Conservation (phyloP, 768 basidiomycete genomes). For the Lactifluus subvellereus region DNA sequence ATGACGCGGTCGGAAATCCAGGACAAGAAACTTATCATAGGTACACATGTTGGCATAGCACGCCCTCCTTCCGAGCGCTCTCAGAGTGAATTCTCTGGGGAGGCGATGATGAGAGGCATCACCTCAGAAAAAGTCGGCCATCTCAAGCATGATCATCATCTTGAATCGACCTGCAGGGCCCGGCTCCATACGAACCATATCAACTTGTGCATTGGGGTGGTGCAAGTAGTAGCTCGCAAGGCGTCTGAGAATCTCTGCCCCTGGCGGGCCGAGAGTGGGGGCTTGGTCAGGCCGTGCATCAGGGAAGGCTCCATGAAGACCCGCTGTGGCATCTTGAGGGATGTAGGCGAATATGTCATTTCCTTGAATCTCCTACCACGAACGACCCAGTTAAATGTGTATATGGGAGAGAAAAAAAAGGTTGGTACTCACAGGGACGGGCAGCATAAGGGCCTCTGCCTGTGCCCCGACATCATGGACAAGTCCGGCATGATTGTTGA, state of each 20-base stretch:
- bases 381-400: background rate
- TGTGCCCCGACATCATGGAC: background rate
- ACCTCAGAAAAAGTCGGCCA: background rate
- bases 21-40: too few relatives aligned
- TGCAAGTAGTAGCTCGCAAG: background rate
- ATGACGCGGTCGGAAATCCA: too few relatives aligned
- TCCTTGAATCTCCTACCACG: background rate
- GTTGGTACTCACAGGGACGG: background rate
- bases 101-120: too few relatives aligned
- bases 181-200: background rate
- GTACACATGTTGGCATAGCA: too few relatives aligned
- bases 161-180: background rate
- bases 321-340: background rate
- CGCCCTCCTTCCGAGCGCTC: too few relatives aligned
- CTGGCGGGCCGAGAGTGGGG: background rate
- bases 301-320: background rate
- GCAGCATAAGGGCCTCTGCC: background rate
- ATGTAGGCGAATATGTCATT: background rate
- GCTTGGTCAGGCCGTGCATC: background rate
- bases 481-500: background rate
- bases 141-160: background rate
- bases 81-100: too few relatives aligned
- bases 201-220: background rate
- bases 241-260: background rate
- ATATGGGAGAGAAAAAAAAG: background rate